Evolutionary conservation across 2,329 filamentous ascomycete species (phyloP).

Genomic region (Didymosphaeria variabile): DNA sequence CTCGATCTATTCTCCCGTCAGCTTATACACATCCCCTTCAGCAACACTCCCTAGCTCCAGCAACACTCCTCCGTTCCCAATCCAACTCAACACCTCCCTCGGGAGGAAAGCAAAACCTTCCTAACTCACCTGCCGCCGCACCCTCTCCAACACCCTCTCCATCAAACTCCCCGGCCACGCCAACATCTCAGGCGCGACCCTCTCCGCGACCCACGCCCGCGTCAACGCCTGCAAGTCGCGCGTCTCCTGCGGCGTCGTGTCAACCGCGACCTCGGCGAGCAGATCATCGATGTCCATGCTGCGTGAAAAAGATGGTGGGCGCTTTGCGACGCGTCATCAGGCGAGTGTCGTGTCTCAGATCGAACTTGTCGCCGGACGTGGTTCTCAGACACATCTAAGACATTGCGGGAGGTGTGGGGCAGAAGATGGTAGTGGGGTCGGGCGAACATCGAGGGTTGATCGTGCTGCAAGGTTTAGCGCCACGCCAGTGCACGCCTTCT

Average conservation of each 20-base stretch:
- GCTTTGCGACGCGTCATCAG: conserved; percentile 6
- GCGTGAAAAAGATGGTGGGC: neutral
- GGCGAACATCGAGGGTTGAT: conserved; percentile 15
- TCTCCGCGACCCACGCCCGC: conserved; percentile 91
- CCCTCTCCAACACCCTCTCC: conserved; percentile 76
- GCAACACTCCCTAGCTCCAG: too few species aligned
- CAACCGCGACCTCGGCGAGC: conserved; percentile 58
- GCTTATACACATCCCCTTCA: conserved; percentile 16
- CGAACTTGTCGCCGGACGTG: neutral
- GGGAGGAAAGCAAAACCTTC: too few species aligned
- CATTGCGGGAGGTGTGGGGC: conserved; percentile 19
- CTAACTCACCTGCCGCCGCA: conserved; percentile 50
- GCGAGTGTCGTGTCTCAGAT: conserved; percentile 10
- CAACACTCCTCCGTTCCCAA: too few species aligned
- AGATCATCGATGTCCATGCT: conserved; percentile 62
- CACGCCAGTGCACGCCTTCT: conserved; percentile 21
- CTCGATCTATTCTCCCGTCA: conserved; percentile 54
- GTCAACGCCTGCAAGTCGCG: conserved; percentile 89
- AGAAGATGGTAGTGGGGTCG: conserved; percentile 19
- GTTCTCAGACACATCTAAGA: neutral
- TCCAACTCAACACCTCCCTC: neutral
- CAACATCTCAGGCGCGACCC: conserved; percentile 87
- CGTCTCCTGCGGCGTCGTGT: conserved; percentile 63
- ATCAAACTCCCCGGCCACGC: conserved; percentile 80
- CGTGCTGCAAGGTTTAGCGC: conserved; percentile 24